Evolutionary conservation across 148 eudicot genomes (phyloP), one percentile per base, ranked within the genome.

Genomic region (Simmondsia chinensis): DNA sequence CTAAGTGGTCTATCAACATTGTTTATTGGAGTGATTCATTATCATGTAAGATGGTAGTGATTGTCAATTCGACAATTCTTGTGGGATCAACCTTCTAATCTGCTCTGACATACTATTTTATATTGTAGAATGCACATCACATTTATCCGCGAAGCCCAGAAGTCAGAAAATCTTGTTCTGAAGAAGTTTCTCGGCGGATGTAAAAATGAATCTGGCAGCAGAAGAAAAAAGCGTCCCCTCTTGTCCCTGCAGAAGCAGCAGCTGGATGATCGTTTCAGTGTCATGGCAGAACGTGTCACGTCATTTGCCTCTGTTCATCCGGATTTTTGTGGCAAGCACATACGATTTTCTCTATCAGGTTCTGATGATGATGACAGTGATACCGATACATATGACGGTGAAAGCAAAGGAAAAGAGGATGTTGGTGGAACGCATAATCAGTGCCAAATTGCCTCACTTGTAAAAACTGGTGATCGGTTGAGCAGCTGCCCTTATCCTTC

Each of bases 401-500:
- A 60, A n/a, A n/a, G n/a, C n/a, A n/a, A n/a, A 55, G 65, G 53
- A 19, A 34, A 35, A 22, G 41, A 52, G 34, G 34, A 61, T 26
- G 68, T 50, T 20, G 46, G 36, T 44, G 44, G 33, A 38, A 19
- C 14, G 33, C 52, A 37, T 6, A 66, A 44, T 46, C 59, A 58
- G 20, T 41, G 34, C 54, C 64, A 50, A 26, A 13, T 19, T 33
- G 58, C 72, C 29, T 56, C 57, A 4, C 46, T 38, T 23, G 64
- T 65, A 45, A 60, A 6, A 27, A 63, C 46, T 44, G 57, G 58
- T 43, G 76, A 79, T 39, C 66, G 60, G 48, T 66, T 70, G 19
- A 82, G 86, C 60, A 66, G 72, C 49, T 91, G 94, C 44, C 95
- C 95, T 55, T 85, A 91, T 56, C 97, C 95, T 21, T 84, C 95